Percentiles rank a stretch among this genome's conserved stretches.
These are phyloP conservation scores for Debaryomyces sp. DNA, from an alignment of 1,139 yeast genomes.

Conservation along the genomic window DNA sequence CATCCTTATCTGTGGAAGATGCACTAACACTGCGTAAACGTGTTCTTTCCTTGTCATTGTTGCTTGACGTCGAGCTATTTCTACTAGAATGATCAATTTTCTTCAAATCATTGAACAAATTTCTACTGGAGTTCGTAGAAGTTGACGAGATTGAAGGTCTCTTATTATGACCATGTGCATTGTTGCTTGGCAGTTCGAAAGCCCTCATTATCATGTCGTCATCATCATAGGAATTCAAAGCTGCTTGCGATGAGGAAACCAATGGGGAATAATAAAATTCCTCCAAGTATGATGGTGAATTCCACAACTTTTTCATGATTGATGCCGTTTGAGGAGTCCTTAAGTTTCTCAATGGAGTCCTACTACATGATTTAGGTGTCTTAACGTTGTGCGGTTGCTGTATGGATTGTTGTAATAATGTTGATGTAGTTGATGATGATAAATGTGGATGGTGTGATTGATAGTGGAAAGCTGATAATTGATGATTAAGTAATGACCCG, in stretches of 20 bases:
- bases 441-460: constrained; percentile 3
- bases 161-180: constrained; percentile 13
- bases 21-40: constrained; percentile 6
- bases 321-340: constrained; percentile 47
- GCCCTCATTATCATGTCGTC: constrained; percentile 57
- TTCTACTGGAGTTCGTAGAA: constrained; percentile 18
- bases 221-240: constrained; percentile 50
- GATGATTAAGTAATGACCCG: constrained; percentile 10
- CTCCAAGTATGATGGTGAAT: constrained; percentile 67
- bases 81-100: constrained; percentile 11
- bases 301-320: constrained; percentile 54
- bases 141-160: constrained; percentile 19
- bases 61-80: constrained; percentile 7
- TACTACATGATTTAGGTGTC: constrained; percentile 37
- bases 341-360: constrained; percentile 44
- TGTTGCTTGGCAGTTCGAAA: constrained; percentile 35
- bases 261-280: constrained; percentile 68
- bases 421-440: constrained; percentile 10
- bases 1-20: constrained; percentile 9
- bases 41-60: constrained; percentile 5
- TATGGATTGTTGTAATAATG: constrained; percentile 10
- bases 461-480: constrained; percentile 6
- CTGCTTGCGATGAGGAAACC: constrained; percentile 31
- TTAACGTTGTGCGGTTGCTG: constrained; percentile 8
- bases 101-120: constrained; percentile 24